Evolutionary conservation across 2,329 filamentous ascomycete genomes (phyloP).

Genomic region (Xylariaceae sp.): DNA sequence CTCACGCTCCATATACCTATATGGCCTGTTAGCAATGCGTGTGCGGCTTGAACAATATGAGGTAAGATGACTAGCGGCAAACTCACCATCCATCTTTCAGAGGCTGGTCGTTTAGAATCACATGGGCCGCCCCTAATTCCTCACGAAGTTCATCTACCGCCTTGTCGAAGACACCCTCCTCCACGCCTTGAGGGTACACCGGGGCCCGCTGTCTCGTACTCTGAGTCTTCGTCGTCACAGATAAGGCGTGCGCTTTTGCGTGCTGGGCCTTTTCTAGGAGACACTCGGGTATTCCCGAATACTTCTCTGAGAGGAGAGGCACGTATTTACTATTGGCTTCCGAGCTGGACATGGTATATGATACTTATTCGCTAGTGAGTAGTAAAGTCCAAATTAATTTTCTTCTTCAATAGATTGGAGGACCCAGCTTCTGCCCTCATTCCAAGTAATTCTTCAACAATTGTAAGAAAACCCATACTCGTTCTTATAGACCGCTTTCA

Average conservation of each 20-base stretch:
- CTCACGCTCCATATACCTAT: conserved; percentile 44
- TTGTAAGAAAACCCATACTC: too few species aligned
- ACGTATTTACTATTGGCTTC: conserved; percentile 40
- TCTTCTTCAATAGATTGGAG: not conserved
- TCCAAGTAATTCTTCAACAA: too few species aligned
- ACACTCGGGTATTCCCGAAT: conserved; percentile 49
- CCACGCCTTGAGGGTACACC: conserved; percentile 49
- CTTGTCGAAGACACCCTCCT: conserved; percentile 40
- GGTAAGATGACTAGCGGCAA: conserved; percentile 12
- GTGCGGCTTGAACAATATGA: not conserved
- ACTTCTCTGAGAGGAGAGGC: conserved; percentile 46
- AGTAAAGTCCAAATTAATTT: not conserved
- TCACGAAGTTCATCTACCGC: conserved; percentile 47
- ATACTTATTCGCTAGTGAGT: not conserved
- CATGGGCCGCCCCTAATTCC: conserved; percentile 46
- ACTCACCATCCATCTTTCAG: conserved; percentile 50
- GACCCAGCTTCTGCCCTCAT: too few species aligned
- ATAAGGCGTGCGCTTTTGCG: conserved; percentile 45
- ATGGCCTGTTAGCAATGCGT: not conserved
- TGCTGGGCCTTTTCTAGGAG: conserved; percentile 44
- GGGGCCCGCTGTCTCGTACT: conserved; percentile 40
- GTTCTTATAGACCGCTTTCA: too few species aligned
- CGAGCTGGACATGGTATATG: conserved; percentile 11
- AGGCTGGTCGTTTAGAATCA: conserved; percentile 51
- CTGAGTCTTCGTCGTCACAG: conserved; percentile 43